A percentile compares a stretch with the other conserved stretches of the same genome.
These are phyloP conservation scores for Sindora glabra DNA, from an alignment of 306 rosid species.

Conservation along the genomic window DNA sequence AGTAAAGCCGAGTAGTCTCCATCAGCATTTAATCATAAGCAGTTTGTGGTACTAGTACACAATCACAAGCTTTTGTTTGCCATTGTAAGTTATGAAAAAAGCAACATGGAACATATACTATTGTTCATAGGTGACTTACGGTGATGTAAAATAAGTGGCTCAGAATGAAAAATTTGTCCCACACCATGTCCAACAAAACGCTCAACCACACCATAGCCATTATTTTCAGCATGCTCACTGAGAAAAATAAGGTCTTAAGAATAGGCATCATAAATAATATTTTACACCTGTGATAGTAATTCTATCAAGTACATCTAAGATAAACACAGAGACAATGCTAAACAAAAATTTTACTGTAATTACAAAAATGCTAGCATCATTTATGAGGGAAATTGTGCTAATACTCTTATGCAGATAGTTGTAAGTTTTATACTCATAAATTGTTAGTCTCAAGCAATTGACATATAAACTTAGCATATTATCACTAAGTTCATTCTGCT, in stretches of 20 bases:
- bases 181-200: conserved; percentile 99
- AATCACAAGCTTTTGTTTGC: not conserved
- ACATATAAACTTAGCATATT: no score
- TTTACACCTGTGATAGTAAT: no score
- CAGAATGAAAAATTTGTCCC: conserved; percentile 87
- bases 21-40: not conserved
- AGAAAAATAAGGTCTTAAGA: no score
- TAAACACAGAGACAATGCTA: no score
- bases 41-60: not conserved
- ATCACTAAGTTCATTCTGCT: no score
- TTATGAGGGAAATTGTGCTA: no score
- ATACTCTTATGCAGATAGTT: no score
- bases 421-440: not conserved
- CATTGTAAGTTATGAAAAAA: not conserved
- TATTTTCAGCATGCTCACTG: conserved; percentile 88
- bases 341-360: no score
- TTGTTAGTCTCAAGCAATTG: no score
- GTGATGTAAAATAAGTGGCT: conserved; percentile 67
- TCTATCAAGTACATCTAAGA: no score
- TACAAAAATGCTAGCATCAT: no score
- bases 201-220: conserved; percentile 81
- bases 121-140: conserved; percentile 42
- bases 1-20: not conserved
- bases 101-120: not conserved
- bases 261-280: no score